Conservation (phyloP, 805 yeast genomes). For the Teunomyces pallodes region DNA sequence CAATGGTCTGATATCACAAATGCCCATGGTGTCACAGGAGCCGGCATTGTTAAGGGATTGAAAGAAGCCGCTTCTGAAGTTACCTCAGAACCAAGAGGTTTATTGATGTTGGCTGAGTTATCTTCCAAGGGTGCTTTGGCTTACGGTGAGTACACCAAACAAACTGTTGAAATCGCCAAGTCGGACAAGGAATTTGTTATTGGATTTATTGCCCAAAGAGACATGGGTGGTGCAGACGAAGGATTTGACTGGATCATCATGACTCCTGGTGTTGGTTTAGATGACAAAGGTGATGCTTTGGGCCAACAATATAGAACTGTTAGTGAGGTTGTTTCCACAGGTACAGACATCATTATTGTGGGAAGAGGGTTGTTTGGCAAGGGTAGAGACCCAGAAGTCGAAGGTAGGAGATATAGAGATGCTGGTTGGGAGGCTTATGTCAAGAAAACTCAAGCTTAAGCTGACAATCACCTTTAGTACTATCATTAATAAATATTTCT, state of each 20-base stretch:
- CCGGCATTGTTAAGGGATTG: slow-evolving; percentile 86
- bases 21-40: slow-evolving; percentile 97
- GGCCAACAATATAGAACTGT: slow-evolving; percentile 98
- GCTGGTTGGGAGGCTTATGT: slow-evolving; percentile 96
- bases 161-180: slow-evolving; percentile 84
- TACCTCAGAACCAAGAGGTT: slow-evolving; percentile 76
- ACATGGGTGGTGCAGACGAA: slow-evolving; percentile 78
- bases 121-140: slow-evolving; percentile 94
- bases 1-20: slow-evolving; percentile 96
- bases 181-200: slow-evolving; percentile 85
- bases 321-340: slow-evolving; percentile 73
- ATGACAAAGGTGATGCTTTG: slow-evolving; percentile 90
- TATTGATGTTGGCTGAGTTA: slow-evolving; percentile 92
- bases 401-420: slow-evolving; percentile 81
- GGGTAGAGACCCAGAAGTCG: slow-evolving; percentile 86
- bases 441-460: slow-evolving; percentile 24
- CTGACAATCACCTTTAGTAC: not conserved
- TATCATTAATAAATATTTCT: not conserved
- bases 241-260: slow-evolving; percentile 94
- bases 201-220: slow-evolving; percentile 93
- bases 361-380: slow-evolving; percentile 96
- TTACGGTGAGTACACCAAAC: slow-evolving; percentile 80
- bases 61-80: slow-evolving; percentile 76
- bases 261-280: slow-evolving; percentile 99
- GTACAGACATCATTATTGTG: slow-evolving; percentile 96